phyloP scores from a whole-genome alignment of 306 rosid genomes.

The Prosopis cineraria region DNA sequence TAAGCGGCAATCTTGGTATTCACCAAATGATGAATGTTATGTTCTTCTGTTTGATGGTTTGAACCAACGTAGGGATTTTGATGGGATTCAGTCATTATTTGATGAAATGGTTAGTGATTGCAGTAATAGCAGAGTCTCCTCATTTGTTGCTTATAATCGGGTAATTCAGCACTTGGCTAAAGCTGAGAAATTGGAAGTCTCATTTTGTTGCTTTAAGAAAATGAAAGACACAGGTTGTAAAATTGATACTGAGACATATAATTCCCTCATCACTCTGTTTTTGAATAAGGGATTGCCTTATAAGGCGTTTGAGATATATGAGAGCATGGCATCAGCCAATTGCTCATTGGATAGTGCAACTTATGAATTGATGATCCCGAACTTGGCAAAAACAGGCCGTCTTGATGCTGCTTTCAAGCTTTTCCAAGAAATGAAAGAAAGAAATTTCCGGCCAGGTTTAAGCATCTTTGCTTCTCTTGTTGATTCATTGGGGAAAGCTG shows the following conservation, averaged over 20 bases:
- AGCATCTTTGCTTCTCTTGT: constrained; percentile 70
- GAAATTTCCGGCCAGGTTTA: constrained; percentile 66
- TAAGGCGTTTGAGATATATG: constrained; percentile 92
- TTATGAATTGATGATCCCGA: constrained; percentile 90
- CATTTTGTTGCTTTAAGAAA: constrained; percentile 88
- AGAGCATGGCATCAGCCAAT: constrained; percentile 70
- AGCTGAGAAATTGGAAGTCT: constrained; percentile 86
- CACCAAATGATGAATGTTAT: constrained; percentile 70
- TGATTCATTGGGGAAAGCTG: constrained; percentile 96
- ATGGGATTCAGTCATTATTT: constrained; percentile 77
- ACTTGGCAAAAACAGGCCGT: constrained; percentile 89
- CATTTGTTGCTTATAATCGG: constrained; percentile 62
- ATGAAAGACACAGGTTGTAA: constrained; percentile 64
- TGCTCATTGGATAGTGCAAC: constrained; percentile 77
- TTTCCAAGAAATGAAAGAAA: constrained; percentile 80
- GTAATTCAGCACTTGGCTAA: constrained; percentile 83
- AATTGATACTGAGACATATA: constrained; percentile 74
- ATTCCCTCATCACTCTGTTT: constrained; percentile 79
- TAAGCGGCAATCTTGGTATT: constrained; percentile 89
- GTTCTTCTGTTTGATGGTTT: constrained; percentile 69
- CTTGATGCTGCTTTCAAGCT: constrained; percentile 92
- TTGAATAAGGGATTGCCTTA: constrained; percentile 89
- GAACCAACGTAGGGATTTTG: constrained; percentile 68
- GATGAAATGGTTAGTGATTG: constrained; percentile 87
- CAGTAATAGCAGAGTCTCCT: constrained; percentile 43